These are phyloP conservation scores for Mychonastes homosphaera DNA, from an alignment of 139 green algal genomes.

Conservation along the genomic window DNA sequence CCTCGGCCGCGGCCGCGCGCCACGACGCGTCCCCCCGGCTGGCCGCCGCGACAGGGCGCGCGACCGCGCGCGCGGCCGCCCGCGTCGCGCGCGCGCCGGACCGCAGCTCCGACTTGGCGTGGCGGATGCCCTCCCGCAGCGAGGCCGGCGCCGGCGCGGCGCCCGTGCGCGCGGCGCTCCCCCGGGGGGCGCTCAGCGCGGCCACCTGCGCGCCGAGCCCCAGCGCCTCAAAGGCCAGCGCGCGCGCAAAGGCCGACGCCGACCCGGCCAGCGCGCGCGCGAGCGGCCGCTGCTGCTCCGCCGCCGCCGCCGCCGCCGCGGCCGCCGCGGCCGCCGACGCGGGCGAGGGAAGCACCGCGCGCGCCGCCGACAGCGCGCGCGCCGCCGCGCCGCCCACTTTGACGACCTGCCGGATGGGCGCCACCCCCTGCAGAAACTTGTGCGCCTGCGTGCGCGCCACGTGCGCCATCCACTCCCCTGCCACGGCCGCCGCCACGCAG, in stretches of 20 bases:
- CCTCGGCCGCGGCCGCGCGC: background rate
- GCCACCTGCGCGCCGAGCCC: conserved; percentile 28
- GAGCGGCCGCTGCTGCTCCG: conserved; percentile 3
- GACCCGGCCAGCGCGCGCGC: conserved; percentile 8
- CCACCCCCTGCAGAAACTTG: conserved; percentile 56
- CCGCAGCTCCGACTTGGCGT: background rate
- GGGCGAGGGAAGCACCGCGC: background rate
- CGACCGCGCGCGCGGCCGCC: conserved; percentile 18
- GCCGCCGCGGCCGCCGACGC: background rate
- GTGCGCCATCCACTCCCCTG: conserved; percentile 41
- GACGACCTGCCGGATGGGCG: conserved; percentile 44
- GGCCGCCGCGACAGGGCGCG: conserved; percentile 20
- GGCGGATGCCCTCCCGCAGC: background rate
- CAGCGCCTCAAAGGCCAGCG: conserved; percentile 38
- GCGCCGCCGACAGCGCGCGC: background rate
- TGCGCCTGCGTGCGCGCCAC: conserved; percentile 50
- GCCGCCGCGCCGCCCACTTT: conserved; percentile 26
- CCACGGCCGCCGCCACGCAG: conserved; percentile 28
- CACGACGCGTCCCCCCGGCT: background rate
- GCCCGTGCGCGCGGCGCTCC: conserved; percentile 34
- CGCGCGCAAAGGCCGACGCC: conserved; percentile 21
- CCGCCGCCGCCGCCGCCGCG: background rate
- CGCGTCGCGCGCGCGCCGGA: no score
- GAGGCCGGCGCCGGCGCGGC: conserved; percentile 13
- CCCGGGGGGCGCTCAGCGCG: no score